Percentiles rank a stretch among this genome's conserved stretches.
phyloP scores from a whole-genome alignment of 2,329 filamentous ascomycete species.

The Rhinocladiella similis region DNA sequence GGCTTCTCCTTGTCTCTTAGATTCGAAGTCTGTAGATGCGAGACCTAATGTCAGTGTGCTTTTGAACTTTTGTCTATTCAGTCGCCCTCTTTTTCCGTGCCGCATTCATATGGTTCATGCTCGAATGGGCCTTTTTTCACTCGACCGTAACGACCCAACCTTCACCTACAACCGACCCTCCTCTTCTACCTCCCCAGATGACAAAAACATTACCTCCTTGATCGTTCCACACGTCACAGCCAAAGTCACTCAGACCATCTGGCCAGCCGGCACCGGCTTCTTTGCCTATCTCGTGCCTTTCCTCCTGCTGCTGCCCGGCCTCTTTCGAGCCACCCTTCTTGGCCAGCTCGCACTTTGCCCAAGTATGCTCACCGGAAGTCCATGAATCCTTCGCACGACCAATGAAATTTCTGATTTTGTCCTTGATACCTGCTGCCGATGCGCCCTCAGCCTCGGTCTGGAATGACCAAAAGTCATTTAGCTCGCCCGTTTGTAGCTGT shows the following conservation, averaged over 20 bases:
- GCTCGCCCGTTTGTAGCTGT: background rate
- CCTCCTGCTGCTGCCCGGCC: background rate
- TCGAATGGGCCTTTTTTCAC: constrained; percentile 14
- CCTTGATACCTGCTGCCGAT: constrained; percentile 14
- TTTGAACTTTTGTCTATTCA: background rate
- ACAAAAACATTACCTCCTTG: constrained; percentile 15
- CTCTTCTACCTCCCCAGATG: constrained; percentile 19
- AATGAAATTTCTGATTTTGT: constrained; percentile 13
- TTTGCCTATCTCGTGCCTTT: background rate
- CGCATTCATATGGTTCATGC: background rate
- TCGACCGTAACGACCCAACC: constrained; percentile 15
- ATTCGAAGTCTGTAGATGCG: too few species aligned
- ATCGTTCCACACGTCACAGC: constrained; percentile 13
- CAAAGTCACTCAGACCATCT: constrained; percentile 13
- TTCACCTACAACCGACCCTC: constrained; percentile 3
- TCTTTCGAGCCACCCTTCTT: background rate
- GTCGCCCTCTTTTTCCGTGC: background rate
- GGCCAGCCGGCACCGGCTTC: constrained; percentile 4
- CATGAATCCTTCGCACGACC: constrained; percentile 1
- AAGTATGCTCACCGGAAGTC: constrained; percentile 16
- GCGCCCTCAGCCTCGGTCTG: constrained; percentile 13
- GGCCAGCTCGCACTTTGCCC: constrained; percentile 21
- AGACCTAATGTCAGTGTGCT: too few species aligned
- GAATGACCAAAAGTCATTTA: constrained; percentile 17
- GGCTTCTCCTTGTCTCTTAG: too few species aligned